phyloP scores from a whole-genome alignment of 805 yeast genomes.

The Zygotorulaspora danielsina region DNA sequence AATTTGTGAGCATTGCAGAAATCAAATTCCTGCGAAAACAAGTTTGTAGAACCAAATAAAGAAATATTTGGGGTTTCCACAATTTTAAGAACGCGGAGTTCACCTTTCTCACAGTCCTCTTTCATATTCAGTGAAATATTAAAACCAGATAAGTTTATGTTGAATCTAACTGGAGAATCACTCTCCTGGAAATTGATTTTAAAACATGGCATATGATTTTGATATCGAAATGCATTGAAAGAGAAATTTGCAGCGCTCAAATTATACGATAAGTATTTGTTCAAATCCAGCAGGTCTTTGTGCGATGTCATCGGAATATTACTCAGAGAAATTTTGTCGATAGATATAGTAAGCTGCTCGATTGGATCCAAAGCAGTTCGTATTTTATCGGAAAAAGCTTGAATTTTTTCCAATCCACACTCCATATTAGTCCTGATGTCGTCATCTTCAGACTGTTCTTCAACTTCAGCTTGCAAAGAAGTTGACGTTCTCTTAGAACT shows the following conservation, averaged over 20 bases:
- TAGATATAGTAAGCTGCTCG: constrained; percentile 20
- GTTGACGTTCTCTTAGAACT: neutral
- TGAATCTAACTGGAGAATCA: constrained; percentile 43
- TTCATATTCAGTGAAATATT: constrained; percentile 31
- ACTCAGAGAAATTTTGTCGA: constrained; percentile 23
- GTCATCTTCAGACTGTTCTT: neutral
- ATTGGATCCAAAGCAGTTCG: constrained; percentile 12
- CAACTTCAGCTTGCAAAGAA: neutral
- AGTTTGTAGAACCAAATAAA: constrained; percentile 39
- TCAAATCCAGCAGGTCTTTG: constrained; percentile 20
- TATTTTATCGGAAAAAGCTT: constrained; percentile 1
- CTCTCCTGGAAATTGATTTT: constrained; percentile 40
- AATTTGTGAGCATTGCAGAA: constrained; percentile 21
- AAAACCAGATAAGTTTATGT: constrained; percentile 39
- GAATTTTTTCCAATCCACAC: neutral
- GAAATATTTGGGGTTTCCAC: constrained; percentile 39
- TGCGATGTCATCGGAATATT: constrained; percentile 25
- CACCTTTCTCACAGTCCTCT: constrained; percentile 11
- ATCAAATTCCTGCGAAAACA: constrained; percentile 36
- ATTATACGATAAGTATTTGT: constrained; percentile 22
- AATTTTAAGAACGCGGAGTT: constrained; percentile 17
- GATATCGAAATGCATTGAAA: constrained; percentile 29
- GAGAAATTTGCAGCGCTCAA: constrained; percentile 26
- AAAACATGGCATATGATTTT: constrained; percentile 43
- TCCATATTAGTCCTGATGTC: neutral